Conservation (phyloP, 768 basidiomycete species). For the Hericium alpestre region DNA sequence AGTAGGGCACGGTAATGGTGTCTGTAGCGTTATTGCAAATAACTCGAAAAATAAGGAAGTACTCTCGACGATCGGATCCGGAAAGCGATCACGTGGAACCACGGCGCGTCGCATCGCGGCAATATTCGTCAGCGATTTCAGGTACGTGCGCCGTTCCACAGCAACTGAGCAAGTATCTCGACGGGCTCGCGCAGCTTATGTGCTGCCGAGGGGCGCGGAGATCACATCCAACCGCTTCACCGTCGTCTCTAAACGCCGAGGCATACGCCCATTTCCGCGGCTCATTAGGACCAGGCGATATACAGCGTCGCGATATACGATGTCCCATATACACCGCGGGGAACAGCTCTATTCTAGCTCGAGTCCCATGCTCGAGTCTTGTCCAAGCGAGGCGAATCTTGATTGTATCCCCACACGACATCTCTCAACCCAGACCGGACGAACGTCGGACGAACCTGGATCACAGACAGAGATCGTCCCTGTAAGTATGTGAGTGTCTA, state of each 20-base stretch:
- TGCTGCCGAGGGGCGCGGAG: conserved; percentile 39
- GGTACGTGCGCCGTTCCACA: no score
- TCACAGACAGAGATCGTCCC: conserved; percentile 45
- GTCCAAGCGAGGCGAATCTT: conserved; percentile 35
- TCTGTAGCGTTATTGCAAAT: no score
- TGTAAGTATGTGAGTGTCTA: conserved; percentile 43
- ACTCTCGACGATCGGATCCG: no score
- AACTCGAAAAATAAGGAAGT: no score
- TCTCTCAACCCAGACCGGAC: conserved; percentile 45
- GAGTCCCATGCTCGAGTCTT: conserved; percentile 50
- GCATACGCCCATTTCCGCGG: conserved; percentile 36
- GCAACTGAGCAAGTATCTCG: no score
- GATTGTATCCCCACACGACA: conserved; percentile 54
- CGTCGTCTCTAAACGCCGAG: conserved; percentile 45
- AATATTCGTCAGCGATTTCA: no score
- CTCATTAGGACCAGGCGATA: conserved; percentile 42
- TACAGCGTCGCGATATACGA: conserved; percentile 27
- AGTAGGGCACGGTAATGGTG: no score
- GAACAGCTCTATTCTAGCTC: conserved; percentile 45
- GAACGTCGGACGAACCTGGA: conserved; percentile 51
- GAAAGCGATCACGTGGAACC: no score
- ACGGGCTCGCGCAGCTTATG: conserved; percentile 23
- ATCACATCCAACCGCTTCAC: conserved; percentile 53
- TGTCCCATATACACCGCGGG: conserved; percentile 44
- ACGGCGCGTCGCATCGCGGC: no score